Base-by-base conservation (phyloP, 371 early-diverging fungal species). In the Neoconidiobolus thromboides region DNA sequence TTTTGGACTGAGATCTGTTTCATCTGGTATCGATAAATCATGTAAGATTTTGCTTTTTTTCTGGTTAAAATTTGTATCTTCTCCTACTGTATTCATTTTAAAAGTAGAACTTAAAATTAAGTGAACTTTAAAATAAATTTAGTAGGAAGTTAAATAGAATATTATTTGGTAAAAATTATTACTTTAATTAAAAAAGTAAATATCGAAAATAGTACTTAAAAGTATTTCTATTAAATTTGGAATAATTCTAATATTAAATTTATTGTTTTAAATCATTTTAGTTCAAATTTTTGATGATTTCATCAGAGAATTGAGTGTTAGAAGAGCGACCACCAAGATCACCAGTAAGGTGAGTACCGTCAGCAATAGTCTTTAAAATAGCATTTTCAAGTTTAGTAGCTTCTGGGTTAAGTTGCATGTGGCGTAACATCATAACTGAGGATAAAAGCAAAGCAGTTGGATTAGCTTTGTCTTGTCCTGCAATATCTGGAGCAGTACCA, bases 401-500 rank as follows among this genome's bases (percentile, higher is more conserved):
- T 61, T 84, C 74, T 26, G 68, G 64, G 67, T 75, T 75, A 60
- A 97, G 72, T 64, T 81, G 78, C 92, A 97, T 90, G 76, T 97
- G 96, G 56, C 87, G 80, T 71, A 97, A 81, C 98, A 97, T 97
- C 94, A 95, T 95, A 66, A 89, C 86, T 60, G 90, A 83, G 36
- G 89, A 89, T 43, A 93, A 78, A 43, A 95, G 76, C 60, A 96
- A 77, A 26, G 97, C 97, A 15, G 93, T 92, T 41, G 91, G 91
- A 79, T 92, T 92, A 60, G 93, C 92, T 77, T 74, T 68, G 65
- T 83, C 81, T 75, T 87, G 80, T 43, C 89, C 94, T 62, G 95
- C 97, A 72, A 97, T 97, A 76, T 95, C 96, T 56, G 97, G 97
- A 50, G 96, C 97, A 58, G 96, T 96, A 62, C 97, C 97, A 77